Evolutionary conservation across 2,329 filamentous ascomycete genomes (phyloP).

Genomic region (Paramyrothecium roridum): DNA sequence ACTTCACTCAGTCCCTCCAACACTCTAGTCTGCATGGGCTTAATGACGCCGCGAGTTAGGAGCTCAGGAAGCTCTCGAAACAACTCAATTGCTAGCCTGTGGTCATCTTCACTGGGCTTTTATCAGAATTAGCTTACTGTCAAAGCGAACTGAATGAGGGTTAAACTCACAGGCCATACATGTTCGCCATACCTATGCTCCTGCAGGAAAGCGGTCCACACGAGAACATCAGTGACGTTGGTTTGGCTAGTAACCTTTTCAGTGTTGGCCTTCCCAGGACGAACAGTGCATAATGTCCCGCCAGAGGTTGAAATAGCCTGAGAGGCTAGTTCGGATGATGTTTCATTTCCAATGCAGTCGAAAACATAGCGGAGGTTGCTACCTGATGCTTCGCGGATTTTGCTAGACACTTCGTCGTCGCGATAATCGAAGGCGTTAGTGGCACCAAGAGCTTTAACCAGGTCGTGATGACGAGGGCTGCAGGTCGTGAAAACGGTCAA

Average conservation of each 20-base stretch:
- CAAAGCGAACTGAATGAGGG: neutral
- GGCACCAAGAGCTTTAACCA: conserved; percentile 25
- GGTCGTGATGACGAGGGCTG: conserved; percentile 24
- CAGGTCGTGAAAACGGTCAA: conserved; percentile 30
- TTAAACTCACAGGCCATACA: conserved; percentile 33
- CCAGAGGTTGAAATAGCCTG: conserved; percentile 13
- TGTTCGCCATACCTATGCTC: conserved; percentile 31
- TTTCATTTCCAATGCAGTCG: conserved; percentile 36
- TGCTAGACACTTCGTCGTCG: conserved; percentile 26
- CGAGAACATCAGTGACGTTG: conserved; percentile 37
- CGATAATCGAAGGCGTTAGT: conserved; percentile 36
- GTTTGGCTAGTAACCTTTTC: conserved; percentile 24
- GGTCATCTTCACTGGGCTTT: neutral
- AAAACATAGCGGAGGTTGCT: conserved; percentile 32
- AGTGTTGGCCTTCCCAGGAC: conserved; percentile 36
- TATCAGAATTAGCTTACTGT: neutral
- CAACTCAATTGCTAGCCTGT: neutral
- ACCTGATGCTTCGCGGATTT: conserved; percentile 22
- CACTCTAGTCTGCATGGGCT: neutral
- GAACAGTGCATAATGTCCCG: conserved; percentile 35
- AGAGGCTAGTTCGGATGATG: conserved; percentile 27
- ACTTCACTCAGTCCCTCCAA: neutral
- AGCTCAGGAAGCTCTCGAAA: neutral
- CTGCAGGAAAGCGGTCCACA: conserved; percentile 39
- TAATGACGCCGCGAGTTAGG: neutral